These are phyloP conservation scores for Drechslerella coelobrocha DNA, from an alignment of 2,329 filamentous ascomycete species.

Conservation along the genomic window DNA sequence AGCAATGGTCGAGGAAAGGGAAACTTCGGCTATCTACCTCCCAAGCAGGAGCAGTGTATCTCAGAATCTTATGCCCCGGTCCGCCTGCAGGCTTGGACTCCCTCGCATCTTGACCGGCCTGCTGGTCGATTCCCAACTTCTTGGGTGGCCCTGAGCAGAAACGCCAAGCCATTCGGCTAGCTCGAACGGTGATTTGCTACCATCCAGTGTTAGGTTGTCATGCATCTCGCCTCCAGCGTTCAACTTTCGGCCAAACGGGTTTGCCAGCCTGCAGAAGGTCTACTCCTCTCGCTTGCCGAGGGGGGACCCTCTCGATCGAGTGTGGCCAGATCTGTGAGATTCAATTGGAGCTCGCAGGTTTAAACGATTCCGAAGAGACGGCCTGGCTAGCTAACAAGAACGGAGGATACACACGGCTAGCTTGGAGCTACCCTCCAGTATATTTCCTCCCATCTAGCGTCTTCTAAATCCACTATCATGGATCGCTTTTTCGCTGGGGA, in stretches of 20 bases:
- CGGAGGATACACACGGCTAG: constrained; percentile 1
- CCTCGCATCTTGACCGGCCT: too few species aligned
- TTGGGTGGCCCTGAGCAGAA: background rate
- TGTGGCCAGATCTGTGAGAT: constrained; percentile 45
- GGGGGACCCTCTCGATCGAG: constrained; percentile 18
- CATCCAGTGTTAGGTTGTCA: constrained; percentile 20
- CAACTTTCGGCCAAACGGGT: constrained; percentile 46
- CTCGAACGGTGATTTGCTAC: constrained; percentile 27
- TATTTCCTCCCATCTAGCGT: too few species aligned
- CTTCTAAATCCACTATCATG: too few species aligned
- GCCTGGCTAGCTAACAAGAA: background rate
- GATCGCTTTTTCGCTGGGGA: too few species aligned
- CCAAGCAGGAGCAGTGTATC: background rate
- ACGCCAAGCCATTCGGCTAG: constrained; percentile 43
- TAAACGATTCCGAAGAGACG: too few species aligned
- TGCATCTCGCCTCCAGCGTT: constrained; percentile 47
- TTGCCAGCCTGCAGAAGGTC: constrained; percentile 28
- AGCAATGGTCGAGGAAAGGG: too few species aligned
- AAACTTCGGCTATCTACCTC: background rate
- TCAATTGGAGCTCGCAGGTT: too few species aligned
- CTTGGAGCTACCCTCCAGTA: constrained; percentile 21
- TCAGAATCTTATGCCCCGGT: too few species aligned
- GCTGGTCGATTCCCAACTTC: background rate
- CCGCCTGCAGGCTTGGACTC: background rate
- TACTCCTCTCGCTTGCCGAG: constrained; percentile 44